Base-by-base conservation (phyloP, 2,329 filamentous ascomycete species). In the Beauveria sp. region DNA sequence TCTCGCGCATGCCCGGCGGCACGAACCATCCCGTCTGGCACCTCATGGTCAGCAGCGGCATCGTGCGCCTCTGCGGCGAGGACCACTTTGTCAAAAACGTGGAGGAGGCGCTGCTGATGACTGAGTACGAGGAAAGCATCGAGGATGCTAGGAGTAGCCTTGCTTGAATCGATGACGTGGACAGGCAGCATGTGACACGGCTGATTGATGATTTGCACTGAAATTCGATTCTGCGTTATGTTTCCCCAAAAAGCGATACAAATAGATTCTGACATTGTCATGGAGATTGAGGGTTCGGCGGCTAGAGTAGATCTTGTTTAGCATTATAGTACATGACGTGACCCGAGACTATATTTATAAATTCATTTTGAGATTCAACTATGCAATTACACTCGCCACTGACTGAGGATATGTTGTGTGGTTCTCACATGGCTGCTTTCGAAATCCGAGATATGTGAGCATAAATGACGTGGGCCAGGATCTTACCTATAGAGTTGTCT, bases 31-130 rank as follows among this genome's bases (percentile, higher is more conserved):
- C 81, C 2, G 88, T 96, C 0, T 93, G 89, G 79, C 75, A 80
- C 56, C 78, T 91, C 58, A 90, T 98, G 76, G 79, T 86, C 60
- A 80, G 83, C 59, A 92, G 89, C 67, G 93, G 95, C 3, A 97
- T 99, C 66, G 84, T 97, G 1, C 90, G 91, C 1, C 79, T 89
- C 58, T 90, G 88, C 62, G 93, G 93, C 0, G 79, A 84, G 70
- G 73, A 79, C 1, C 87, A 95, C 67, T 96, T 97, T 73, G 89
- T 96, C 9, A 80, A 83, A 26, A 88, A 90, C 66, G 92, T 98
- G 1, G 86, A 92, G 57, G 90, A 96, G 71, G 95, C 95, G 2
- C 74, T 99, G 67, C 83, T 87, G 58, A 77, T 93, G 78, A 91
- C 89, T 0, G 93, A 97, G 75, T 78, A 86, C 10, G 87, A 91